Evolutionary conservation across 106 monocot species (phyloP).

Genomic region (Allium cepa): DNA sequence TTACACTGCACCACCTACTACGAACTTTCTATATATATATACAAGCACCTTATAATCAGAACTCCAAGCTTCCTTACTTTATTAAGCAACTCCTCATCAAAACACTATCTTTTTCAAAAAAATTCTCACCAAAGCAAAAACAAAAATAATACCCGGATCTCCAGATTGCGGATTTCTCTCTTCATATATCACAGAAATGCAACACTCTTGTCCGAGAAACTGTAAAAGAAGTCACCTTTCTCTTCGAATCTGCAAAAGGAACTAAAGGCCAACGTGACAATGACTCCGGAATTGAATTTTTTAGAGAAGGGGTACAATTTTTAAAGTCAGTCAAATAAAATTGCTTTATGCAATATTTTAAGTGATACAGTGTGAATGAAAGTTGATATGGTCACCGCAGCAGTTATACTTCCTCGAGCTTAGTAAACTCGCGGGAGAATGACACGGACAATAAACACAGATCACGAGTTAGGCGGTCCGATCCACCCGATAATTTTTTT

Average conservation of each 20-base stretch:
- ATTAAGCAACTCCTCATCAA: slow-evolving; percentile 10
- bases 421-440: not conserved
- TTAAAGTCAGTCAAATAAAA: too few relatives aligned
- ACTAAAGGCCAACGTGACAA: slow-evolving; percentile 5
- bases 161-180: not conserved
- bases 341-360: too few relatives aligned
- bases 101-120: slow-evolving; percentile 13
- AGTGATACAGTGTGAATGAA: not conserved
- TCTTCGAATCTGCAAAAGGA: not conserved
- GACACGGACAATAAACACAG: too few relatives aligned
- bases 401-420: not conserved
- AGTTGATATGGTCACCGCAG: not conserved
- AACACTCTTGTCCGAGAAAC: not conserved
- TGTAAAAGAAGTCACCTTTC: not conserved
- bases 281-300: not conserved
- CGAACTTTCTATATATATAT: too few relatives aligned
- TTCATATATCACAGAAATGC: too few relatives aligned
- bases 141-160: slow-evolving; percentile 4
- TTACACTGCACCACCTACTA: too few relatives aligned
- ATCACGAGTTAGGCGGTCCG: too few relatives aligned
- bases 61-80: slow-evolving; percentile 2
- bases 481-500: too few relatives aligned
- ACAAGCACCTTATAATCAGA: not conserved
- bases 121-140: slow-evolving; percentile 6
- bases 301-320: too few relatives aligned